phyloP scores from a whole-genome alignment of 345 rosid species.

The Aurinia saxatilis region DNA sequence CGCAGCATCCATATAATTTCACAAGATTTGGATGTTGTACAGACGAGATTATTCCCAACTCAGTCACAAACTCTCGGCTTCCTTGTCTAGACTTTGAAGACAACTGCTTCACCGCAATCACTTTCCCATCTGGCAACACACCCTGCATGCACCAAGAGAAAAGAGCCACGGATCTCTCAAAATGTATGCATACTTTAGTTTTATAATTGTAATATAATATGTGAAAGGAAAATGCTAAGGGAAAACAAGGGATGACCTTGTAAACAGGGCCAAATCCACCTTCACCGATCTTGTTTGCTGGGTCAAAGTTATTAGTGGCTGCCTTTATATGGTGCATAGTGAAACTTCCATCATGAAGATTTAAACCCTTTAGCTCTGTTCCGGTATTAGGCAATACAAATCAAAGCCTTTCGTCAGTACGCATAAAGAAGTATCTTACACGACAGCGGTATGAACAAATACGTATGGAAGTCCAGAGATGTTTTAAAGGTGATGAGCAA shows the following conservation, averaged over 20 bases:
- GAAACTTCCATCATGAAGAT: slow-evolving; percentile 46
- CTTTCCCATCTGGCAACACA: slow-evolving; percentile 40
- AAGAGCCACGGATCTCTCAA: too few relatives aligned
- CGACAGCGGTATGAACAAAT: too few relatives aligned
- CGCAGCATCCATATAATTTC: slow-evolving; percentile 53
- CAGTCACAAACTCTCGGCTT: slow-evolving; percentile 52
- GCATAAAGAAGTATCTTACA: too few relatives aligned
- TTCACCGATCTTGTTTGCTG: slow-evolving; percentile 50
- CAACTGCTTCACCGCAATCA: slow-evolving; percentile 49
- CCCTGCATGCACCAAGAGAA: slow-evolving; percentile 38
- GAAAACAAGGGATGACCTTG: slow-evolving; percentile 25
- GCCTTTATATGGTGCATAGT: slow-evolving; percentile 44
- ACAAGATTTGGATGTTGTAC: slow-evolving; percentile 66
- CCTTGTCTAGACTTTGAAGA: slow-evolving; percentile 62
- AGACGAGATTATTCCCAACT: slow-evolving; percentile 51
- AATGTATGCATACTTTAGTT: too few relatives aligned
- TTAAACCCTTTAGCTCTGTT: slow-evolving; percentile 41
- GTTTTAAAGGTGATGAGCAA: too few relatives aligned
- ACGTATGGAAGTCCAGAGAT: too few relatives aligned
- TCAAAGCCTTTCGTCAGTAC: too few relatives aligned
- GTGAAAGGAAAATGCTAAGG: too few relatives aligned
- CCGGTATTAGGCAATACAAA: too few relatives aligned
- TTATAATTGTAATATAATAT: too few relatives aligned
- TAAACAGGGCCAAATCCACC: slow-evolving; percentile 59
- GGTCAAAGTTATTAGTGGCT: slow-evolving; percentile 47